Evolutionary conservation across 768 basidiomycete genomes (phyloP), one percentile per base, ranked within the genome.

Genomic region (Amanita thiersii): DNA sequence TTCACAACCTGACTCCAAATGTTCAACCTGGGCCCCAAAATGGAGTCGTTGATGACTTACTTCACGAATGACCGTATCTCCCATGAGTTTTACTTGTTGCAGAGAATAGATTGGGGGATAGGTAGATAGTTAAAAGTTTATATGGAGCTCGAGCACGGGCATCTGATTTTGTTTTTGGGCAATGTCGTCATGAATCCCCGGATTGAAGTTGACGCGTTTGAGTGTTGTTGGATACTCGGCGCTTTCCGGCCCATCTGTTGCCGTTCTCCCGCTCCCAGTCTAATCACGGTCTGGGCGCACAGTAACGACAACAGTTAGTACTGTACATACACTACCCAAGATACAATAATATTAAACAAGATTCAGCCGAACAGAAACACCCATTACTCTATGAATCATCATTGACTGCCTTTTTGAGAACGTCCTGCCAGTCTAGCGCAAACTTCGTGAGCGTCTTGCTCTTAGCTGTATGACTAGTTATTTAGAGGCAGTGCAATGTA

Each of bases 371-470:
- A 35, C 29, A 30, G 35, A 24, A 35, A 29, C 25, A 12, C 11
- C 4, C 40, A 23, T 10, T 4, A 25, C 17, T 15, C 34, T 43
- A 43, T 28, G 17, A 53, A n/a, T 77, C 79, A 39, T 81, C 78
- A 40, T 55, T 68, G 23, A 60, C 62, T 9, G 80, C 72, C 54
- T 72, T 84, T 62, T 77, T 83, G 47, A 92, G 57, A 28, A 70
- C 68, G 44, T 90, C 88, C 58, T 90, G 86, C 83, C 87, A 93
- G 50, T 88, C 83, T 49, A 74, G 56, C 5, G 81, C 88, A 17
- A 92, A 66, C 50, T 81, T 79, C 3, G 78, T 73, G 43, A 92
- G 56, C 0, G 81, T 81, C 53, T 85, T 84, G 57, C 83, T 87
- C 40, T 75, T 71, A 20, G 73, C 90, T 92, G 50, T 17, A 11